Evolutionary conservation across 306 rosid species (phyloP), one percentile per base, ranked within the genome.

Genomic region (Vachellia collinsii): DNA sequence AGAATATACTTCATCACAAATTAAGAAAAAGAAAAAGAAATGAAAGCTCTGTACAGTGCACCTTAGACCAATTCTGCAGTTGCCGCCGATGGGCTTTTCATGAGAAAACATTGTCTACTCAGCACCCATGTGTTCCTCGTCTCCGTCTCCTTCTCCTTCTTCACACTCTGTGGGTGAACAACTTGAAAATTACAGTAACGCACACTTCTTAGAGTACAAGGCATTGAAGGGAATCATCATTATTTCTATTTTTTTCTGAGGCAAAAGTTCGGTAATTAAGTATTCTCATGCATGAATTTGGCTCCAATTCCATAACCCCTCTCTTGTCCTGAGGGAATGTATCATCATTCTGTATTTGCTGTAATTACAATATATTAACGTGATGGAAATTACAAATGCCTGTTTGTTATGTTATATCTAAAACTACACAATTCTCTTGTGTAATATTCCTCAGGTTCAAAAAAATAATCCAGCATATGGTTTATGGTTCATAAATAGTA

Each of bases 101-200:
- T 69, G 82, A 79, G 84, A 84, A 13, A 89, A 89, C 94, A 88
- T 81, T 56, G 87, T 91, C 65, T 83, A 80, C 69, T 85, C 89
- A 78, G 76, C 87, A 76, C 64, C 69, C 91, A 88, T 88, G 89
- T 88, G 34, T 29, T 29, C 34, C 34, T 29, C 34, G 34, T 29
- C 34, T 29, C 2, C 34, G 1, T 29, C 34, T 29, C 34, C 34
- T 29, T 29, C 34, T 29, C 34, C 34, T 29, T 29, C 34, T 29
- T 29, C 34, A 29, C 34, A 29, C 34, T 29, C 34, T 29, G 34
- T 29, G 34, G 2, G 34, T 29, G 2, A 29, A 29, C 34, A 29
- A 29, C 34, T 29, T 29, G 2, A 29, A 20, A 25, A 8, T 47
- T 37, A 39, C 54, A 78, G 65, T 58, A 3, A 71, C 34, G 16